Percentiles rank a stretch among this genome's conserved stretches.
Conservation (phyloP, 768 basidiomycete species). For the Kwoniella botswanensis region DNA sequence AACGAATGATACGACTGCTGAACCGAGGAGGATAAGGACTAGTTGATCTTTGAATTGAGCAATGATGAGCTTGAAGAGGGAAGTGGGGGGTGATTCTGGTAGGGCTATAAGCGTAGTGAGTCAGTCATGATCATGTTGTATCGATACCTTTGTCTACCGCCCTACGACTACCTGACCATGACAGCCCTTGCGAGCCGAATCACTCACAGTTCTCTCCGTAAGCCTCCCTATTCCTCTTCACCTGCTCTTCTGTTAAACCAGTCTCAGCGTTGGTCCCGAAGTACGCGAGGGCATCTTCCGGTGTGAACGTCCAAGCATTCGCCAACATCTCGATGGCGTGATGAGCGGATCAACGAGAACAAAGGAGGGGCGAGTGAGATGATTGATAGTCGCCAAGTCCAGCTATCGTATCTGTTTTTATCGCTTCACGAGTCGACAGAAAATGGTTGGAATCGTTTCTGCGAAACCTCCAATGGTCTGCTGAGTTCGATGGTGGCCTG, state of each 20-base stretch:
- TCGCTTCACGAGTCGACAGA: background rate
- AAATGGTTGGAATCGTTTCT: background rate
- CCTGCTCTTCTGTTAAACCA: constrained; percentile 73
- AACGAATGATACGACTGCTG: constrained; percentile 90
- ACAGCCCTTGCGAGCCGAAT: background rate
- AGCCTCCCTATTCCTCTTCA: constrained; percentile 71
- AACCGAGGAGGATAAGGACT: constrained; percentile 92
- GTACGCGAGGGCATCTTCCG: constrained; percentile 72
- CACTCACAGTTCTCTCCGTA: constrained; percentile 75
- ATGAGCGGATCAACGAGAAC: background rate
- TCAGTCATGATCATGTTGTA: background rate
- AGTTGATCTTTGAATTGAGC: constrained; percentile 99
- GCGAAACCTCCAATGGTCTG: background rate
- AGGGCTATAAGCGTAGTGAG: constrained; percentile 67
- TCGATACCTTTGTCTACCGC: constrained; percentile 5
- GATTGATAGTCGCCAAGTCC: constrained; percentile 5
- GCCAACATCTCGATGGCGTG: constrained; percentile 41
- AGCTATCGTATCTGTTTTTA: constrained; percentile 2
- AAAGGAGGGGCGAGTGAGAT: background rate
- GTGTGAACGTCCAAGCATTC: constrained; percentile 75
- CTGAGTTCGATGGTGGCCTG: background rate
- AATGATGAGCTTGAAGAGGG: constrained; percentile 91
- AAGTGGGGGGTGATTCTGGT: constrained; percentile 88
- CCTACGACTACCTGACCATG: constrained; percentile 1
- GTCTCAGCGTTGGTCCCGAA: constrained; percentile 69